Evolutionary conservation across 495 filamentous ascomycete genomes (phyloP).

Genomic region (Penicillium maclennaniae): DNA sequence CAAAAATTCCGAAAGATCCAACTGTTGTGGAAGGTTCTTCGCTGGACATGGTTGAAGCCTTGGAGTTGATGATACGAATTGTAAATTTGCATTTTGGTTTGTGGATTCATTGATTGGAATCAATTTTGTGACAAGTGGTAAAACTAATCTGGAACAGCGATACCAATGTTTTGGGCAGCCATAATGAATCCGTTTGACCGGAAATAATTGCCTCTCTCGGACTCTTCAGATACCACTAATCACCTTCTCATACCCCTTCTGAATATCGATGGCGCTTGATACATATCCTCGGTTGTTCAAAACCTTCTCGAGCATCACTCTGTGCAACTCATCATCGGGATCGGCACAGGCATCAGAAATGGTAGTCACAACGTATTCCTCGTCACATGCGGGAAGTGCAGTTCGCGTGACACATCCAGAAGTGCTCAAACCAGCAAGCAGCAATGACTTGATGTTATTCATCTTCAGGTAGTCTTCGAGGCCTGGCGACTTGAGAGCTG

Average conservation of each 20-base stretch:
- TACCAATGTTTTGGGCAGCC: neutral
- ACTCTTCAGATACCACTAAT: neutral
- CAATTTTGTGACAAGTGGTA: too few species aligned
- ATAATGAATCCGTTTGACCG: neutral
- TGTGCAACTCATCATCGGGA: slow-evolving; percentile 21
- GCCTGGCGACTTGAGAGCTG: neutral
- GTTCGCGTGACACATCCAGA: neutral
- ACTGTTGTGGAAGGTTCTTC: too few species aligned
- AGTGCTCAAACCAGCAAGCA: neutral
- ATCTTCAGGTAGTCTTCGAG: neutral
- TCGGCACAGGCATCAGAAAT: slow-evolving; percentile 30
- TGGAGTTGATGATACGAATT: too few species aligned
- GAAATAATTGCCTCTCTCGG: neutral
- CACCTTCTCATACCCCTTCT: neutral
- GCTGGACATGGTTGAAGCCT: too few species aligned
- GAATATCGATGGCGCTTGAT: neutral
- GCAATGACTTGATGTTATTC: neutral
- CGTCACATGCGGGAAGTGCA: neutral
- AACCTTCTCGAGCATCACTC: slow-evolving; percentile 16
- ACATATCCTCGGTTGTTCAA: slow-evolving; percentile 4
- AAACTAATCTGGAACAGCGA: neutral
- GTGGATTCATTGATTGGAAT: neutral
- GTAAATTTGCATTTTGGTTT: neutral
- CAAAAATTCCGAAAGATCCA: too few species aligned
- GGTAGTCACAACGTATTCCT: neutral